phyloP scores from a whole-genome alignment of 2,329 filamentous ascomycete species.

The Tolypocladium amazonense region DNA sequence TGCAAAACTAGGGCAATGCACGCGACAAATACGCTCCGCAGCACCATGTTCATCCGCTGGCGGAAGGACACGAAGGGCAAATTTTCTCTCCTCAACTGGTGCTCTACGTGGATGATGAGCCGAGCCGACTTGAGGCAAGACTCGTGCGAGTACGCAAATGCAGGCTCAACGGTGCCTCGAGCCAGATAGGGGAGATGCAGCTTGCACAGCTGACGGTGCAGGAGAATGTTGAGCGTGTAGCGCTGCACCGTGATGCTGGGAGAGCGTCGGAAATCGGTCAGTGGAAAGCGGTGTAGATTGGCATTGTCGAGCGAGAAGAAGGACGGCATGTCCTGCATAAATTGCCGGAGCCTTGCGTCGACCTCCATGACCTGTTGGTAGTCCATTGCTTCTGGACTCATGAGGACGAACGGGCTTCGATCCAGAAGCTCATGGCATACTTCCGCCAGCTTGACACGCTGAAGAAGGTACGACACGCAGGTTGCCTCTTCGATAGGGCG shows the following conservation, averaged over 20 bases:
- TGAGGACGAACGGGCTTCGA: constrained; percentile 12
- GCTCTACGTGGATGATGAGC: constrained; percentile 18
- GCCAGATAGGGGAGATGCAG: constrained; percentile 24
- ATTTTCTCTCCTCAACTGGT: constrained; percentile 14
- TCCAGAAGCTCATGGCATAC: constrained; percentile 24
- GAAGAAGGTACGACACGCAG: constrained; percentile 24
- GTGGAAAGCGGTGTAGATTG: constrained; percentile 9
- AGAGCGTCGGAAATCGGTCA: constrained; percentile 10
- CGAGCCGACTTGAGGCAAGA: constrained; percentile 20
- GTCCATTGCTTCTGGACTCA: constrained; percentile 17
- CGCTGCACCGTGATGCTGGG: constrained; percentile 18
- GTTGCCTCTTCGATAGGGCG: constrained; percentile 21
- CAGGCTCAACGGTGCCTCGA: constrained; percentile 20
- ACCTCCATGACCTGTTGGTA: constrained; percentile 21
- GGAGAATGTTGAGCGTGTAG: constrained; percentile 20
- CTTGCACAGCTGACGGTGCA: constrained; percentile 23
- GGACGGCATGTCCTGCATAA: constrained; percentile 15
- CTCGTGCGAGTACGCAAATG: constrained; percentile 19
- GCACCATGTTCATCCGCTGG: constrained; percentile 16
- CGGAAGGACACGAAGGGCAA: constrained; percentile 15
- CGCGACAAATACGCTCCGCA: constrained; percentile 23
- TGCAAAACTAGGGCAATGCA: constrained; percentile 22
- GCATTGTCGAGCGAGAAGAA: constrained; percentile 15
- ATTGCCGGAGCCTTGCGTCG: constrained; percentile 17
- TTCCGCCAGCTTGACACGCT: constrained; percentile 26